Evolutionary conservation across 306 rosid species (phyloP).

Genomic region (Crotalaria pallida): DNA sequence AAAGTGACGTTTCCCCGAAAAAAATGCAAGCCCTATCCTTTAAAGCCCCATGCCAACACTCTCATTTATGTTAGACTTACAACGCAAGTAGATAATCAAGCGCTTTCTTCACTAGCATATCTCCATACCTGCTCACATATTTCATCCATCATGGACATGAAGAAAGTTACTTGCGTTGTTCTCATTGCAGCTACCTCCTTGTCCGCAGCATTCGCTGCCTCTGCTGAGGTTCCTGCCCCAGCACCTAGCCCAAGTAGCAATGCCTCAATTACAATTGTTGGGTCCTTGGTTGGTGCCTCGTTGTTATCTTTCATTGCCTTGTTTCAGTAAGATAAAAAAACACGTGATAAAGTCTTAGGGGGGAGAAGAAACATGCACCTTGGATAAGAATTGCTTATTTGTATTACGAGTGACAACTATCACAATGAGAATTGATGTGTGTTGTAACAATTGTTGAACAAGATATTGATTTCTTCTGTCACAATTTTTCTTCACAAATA

Average conservation of each 20-base stretch:
- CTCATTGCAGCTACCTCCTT: slow-evolving; percentile 38
- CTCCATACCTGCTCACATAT: neutral
- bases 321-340: slow-evolving; percentile 29
- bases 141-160: slow-evolving; percentile 35
- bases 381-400: neutral
- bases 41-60: neutral
- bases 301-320: slow-evolving; percentile 44
- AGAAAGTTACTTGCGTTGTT: slow-evolving; percentile 33
- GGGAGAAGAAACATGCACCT: neutral
- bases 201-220: slow-evolving; percentile 31
- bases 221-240: neutral
- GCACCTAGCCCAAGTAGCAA: slow-evolving; percentile 35
- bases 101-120: slow-evolving; percentile 15
- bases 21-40: neutral
- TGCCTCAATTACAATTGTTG: slow-evolving; percentile 34
- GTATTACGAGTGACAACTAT: neutral
- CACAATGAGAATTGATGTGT: neutral
- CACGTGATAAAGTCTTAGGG: neutral
- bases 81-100: neutral
- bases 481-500: neutral
- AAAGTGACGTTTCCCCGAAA: slow-evolving; percentile 9
- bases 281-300: slow-evolving; percentile 53
- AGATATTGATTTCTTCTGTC: neutral
- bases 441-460: neutral
- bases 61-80: slow-evolving; percentile 6